Evolutionary conservation across 805 yeast species (phyloP), one percentile per base, ranked within the genome.

Genomic region (Candida verbasci): DNA sequence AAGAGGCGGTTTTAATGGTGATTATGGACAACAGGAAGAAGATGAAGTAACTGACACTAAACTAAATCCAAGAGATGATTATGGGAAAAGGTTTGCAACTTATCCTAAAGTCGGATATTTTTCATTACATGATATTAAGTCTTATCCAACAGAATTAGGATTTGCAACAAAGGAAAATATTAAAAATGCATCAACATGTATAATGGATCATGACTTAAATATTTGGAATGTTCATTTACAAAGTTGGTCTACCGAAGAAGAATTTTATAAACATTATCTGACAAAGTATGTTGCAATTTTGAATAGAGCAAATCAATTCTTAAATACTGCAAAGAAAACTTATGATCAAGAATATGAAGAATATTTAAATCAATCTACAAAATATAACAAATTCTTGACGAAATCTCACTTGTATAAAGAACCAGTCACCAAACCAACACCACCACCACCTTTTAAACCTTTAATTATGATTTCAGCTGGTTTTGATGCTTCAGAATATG

Each of bases 161-260:
- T 82, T 68, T 58, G 93, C 94, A 0, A 77, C 83, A 2, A 76
- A 79, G 26, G 83, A 76, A 22, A 77, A 78, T 41, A 72, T 86
- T 29, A 74, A 75, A 50, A 80, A 84, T 49, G 95, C 94, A 0
- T 81, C 89, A 0, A 78, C 85, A 1, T 86, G 95, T 60, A 62
- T 86, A 1, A 69, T 74, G 70, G 86, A 84, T 24, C 95, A 86
- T 53, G 87, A 79, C 48, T 58, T 84, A 52, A 79, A 79, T 40
- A 76, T 86, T 31, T 86, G 95, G 95, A 86, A 86, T 54, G 81
- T 86, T 12, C 95, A 86, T 55, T 64, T 86, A 37, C 78, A 82
- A 45, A 74, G 76, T 22, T 86, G 83, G 72, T 55, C 60, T 1
- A 69, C 70, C 9, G 80, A 74, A 43, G 81, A 74, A 10, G 88